Base-by-base conservation (phyloP, 306 rosid genomes). In the Glycine soja region DNA sequence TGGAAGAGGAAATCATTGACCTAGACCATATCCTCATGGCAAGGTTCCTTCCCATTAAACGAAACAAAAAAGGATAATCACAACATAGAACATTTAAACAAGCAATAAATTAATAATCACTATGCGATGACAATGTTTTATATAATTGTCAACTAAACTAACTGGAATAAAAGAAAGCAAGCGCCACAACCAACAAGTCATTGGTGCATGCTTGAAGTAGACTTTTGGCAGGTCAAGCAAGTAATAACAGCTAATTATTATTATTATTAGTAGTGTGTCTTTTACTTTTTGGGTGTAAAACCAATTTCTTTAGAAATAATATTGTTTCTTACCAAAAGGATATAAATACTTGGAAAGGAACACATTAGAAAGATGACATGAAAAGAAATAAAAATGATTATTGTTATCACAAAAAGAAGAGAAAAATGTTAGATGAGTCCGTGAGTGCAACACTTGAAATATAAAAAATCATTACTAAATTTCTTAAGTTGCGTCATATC, bases 221-320 rank as follows among this genome's bases (percentile, higher is more conserved):
- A 63, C 7, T 47, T 4, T 47, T 58, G 82, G 59, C 76, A 69
- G 8, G 78, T 68, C 65, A 15, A 43, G 72, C 77, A 80, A 83
- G 71, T 48, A 54, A 82, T 16, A 40, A 10, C 71, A 45, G 16
- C 45, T 1, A 0, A 13, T 52, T 52, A 52, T 15, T 7, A 54
- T 54, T 15, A n/a, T 54, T 54, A 54, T 54, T 58, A 53, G 2
- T 53, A 53, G 8, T 57, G 10, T 58, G 3, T 18, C 38, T 59
- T 15, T 54, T 54, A 14, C 8, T 14, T 1, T 52, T 9, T 42
- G 46, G 46, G 9, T 7, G 46, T 42, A 6, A 42, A 38, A 38
- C 7, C 5, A 38, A 4, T 38, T 38, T 38, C 7, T 38, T 4
- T 38, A 34, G 38, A 34, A 34, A 40, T 4, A 40, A 4, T 4